These are phyloP conservation scores for Daldinia caldariorum DNA, from an alignment of 495 filamentous ascomycete species.

Conservation along the genomic window DNA sequence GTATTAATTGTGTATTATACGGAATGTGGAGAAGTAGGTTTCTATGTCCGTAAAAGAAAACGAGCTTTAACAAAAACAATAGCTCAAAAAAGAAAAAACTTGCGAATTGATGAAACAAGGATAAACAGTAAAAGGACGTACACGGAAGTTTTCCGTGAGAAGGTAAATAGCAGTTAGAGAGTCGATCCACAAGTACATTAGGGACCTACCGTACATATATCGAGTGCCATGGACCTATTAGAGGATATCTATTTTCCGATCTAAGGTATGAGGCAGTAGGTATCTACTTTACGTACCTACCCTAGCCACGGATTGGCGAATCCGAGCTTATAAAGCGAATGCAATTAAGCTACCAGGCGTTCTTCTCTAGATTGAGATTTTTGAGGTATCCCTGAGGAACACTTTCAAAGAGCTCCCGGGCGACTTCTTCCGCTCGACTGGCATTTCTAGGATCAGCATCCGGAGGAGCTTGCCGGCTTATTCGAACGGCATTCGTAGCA, in stretches of 20 bases:
- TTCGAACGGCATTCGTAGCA: background rate
- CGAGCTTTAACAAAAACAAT: background rate
- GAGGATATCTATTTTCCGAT: too few species aligned
- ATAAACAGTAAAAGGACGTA: background rate
- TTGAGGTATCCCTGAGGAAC: background rate
- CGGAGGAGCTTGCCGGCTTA: background rate
- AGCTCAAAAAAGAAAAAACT: background rate
- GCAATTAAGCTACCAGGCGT: background rate
- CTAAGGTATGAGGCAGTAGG: too few species aligned
- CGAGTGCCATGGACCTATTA: too few species aligned
- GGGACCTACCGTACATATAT: too few species aligned
- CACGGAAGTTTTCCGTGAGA: background rate
- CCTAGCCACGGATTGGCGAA: background rate
- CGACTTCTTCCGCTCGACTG: background rate
- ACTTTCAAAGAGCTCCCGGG: background rate
- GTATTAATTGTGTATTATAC: too few species aligned
- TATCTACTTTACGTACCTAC: background rate
- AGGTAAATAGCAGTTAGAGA: background rate
- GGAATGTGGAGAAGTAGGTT: too few species aligned
- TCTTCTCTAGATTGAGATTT: background rate
- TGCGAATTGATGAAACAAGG: background rate
- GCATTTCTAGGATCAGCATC: background rate
- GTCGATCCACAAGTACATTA: background rate
- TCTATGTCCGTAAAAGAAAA: too few species aligned
- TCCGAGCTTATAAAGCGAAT: background rate